Conservation (phyloP, 1,139 yeast species). For the Barnettozyma hawaiiensis region DNA sequence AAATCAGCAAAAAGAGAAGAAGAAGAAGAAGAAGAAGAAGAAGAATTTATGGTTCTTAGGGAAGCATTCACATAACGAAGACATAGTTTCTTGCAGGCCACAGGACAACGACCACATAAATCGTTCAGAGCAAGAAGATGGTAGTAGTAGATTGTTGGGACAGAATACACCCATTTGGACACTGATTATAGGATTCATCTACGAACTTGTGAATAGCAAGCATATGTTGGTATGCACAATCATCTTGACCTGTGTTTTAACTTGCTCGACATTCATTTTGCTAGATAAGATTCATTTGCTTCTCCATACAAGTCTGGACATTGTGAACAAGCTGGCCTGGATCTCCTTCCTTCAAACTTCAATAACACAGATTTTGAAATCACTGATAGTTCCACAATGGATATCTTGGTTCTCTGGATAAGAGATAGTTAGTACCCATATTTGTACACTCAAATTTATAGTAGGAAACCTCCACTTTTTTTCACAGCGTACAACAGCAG, state of each 20-base stretch:
- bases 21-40: no score
- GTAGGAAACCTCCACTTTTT: no score
- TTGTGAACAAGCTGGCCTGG: conserved; percentile 1
- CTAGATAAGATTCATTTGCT: neutral
- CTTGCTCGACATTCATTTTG: neutral
- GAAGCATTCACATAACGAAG: neutral
- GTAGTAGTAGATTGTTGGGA: neutral
- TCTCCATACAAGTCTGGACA: neutral
- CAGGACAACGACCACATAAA: neutral
- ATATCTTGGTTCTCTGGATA: neutral
- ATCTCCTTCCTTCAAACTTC: neutral
- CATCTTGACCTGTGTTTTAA: neutral
- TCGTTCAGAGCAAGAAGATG: neutral
- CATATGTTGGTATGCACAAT: neutral
- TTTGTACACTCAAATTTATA: no score
- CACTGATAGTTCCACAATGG: neutral
- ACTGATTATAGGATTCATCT: neutral
- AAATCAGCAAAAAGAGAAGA: no score
- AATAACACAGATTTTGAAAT: neutral
- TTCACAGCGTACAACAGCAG: no score
- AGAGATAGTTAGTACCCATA: no score
- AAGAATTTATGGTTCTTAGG: neutral
- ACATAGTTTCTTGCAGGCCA: neutral
- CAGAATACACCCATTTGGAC: neutral
- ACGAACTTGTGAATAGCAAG: neutral